phyloP scores from a whole-genome alignment of 225 moss, liverwort and hornwort genomes.

The Antitrichia curtipendula region DNA sequence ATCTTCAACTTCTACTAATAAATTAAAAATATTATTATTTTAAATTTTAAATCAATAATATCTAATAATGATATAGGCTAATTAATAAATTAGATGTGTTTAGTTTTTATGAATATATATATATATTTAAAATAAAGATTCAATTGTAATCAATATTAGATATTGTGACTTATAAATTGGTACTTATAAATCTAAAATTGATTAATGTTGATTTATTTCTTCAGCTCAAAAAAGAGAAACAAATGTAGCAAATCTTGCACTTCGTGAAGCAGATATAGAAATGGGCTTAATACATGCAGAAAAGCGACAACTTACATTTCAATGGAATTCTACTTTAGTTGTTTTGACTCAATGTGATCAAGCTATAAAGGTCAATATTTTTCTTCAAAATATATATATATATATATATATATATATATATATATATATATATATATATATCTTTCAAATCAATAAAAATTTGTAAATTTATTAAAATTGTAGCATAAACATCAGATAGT shows the following conservation, averaged over 20 bases:
- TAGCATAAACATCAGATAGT: not conserved
- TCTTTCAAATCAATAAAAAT: not conserved
- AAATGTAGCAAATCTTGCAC: conserved; percentile 46
- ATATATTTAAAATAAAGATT: not conserved
- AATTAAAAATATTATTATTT: not conserved
- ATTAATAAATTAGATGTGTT: not conserved
- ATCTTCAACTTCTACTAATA: not conserved
- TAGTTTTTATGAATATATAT: not conserved
- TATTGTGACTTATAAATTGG: not conserved
- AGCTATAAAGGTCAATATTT: conserved; percentile 45
- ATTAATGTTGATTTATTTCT: not conserved
- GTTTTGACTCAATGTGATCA: conserved; percentile 52
- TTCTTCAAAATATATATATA: no score
- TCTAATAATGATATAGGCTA: fast-evolving
- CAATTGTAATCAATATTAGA: not conserved
- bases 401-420: not conserved
- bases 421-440: fast-evolving
- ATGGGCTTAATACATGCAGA: conserved; percentile 74
- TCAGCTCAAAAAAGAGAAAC: conserved; percentile 80
- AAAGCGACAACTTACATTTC: conserved; percentile 70
- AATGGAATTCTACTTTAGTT: conserved; percentile 86
- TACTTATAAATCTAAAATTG: not conserved
- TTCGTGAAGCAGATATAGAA: conserved; percentile 61
- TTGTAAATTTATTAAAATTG: no score
- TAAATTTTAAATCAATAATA: no score